Conservation (phyloP, 306 rosid species). For the Astragalus glycyphyllos region DNA sequence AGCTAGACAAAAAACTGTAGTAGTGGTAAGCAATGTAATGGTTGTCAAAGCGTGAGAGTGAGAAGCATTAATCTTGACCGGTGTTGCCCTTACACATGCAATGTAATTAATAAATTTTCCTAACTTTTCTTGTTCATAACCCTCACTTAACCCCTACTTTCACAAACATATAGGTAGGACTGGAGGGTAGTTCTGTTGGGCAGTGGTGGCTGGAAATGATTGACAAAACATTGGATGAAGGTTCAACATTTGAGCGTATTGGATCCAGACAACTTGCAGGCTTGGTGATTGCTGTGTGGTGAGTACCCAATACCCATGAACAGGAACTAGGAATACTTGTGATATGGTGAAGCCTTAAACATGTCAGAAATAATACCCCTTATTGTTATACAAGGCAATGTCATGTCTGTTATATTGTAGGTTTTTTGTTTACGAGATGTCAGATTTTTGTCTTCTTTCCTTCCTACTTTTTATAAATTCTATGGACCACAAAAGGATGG, state of each 20-base stretch:
- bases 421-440: slow-evolving; percentile 35
- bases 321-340: slow-evolving; percentile 21
- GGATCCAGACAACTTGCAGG: slow-evolving; percentile 99
- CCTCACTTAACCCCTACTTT: slow-evolving; percentile 38
- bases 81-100: background rate
- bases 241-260: slow-evolving; percentile 85
- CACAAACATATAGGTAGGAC: slow-evolving; percentile 77
- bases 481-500: slow-evolving; percentile 23
- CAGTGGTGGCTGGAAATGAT: slow-evolving; percentile 99
- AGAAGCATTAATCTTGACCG: slow-evolving; percentile 25
- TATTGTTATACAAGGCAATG: slow-evolving; percentile 19
- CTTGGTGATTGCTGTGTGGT: slow-evolving; percentile 94
- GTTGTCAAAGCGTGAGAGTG: background rate
- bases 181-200: slow-evolving; percentile 97
- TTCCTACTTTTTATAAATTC: slow-evolving; percentile 37
- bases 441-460: slow-evolving; percentile 34
- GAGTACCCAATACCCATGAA: slow-evolving; percentile 57
- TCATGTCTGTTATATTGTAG: slow-evolving; percentile 21
- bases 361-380: slow-evolving; percentile 40
- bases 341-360: slow-evolving; percentile 37
- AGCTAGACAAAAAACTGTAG: slow-evolving; percentile 1
- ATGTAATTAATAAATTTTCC: slow-evolving; percentile 34
- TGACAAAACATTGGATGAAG: slow-evolving; percentile 88
- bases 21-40: slow-evolving; percentile 30
- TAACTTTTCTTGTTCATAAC: slow-evolving; percentile 33